These are phyloP conservation scores for Phanerochaete carnosa DNA, from an alignment of 768 basidiomycete genomes.

Conservation along the genomic window DNA sequence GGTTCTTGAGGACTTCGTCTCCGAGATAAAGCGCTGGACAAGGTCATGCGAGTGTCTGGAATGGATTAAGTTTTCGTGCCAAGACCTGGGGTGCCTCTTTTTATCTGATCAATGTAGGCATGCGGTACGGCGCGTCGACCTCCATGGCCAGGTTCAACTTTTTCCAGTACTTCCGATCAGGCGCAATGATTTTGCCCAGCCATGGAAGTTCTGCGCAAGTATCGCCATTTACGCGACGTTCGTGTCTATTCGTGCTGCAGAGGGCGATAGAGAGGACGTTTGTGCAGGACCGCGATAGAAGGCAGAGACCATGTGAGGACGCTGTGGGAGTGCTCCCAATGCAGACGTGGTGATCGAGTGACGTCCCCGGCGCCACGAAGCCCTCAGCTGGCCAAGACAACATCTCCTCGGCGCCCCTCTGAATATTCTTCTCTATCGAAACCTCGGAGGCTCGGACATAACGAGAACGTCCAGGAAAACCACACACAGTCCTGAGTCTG, in stretches of 20 bases:
- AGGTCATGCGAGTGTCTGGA: slow-evolving; percentile 6
- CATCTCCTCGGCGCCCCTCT: background rate
- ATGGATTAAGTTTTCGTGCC: slow-evolving; percentile 1
- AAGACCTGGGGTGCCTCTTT: background rate
- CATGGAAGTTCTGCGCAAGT: background rate
- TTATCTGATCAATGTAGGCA: slow-evolving; percentile 11
- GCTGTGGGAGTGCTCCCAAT: background rate
- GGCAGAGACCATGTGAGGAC: background rate
- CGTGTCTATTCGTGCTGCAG: background rate
- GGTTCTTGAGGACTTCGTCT: background rate
- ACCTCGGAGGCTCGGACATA: too few relatives aligned
- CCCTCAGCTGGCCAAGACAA: background rate
- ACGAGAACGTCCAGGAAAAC: too few relatives aligned
- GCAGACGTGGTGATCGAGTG: background rate
- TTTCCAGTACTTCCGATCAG: slow-evolving; percentile 5
- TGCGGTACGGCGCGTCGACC: background rate
- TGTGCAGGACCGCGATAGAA: background rate
- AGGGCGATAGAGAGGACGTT: too few relatives aligned
- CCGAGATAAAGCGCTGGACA: background rate
- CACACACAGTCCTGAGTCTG: too few relatives aligned
- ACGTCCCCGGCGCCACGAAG: background rate
- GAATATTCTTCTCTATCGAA: background rate
- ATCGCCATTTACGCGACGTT: background rate
- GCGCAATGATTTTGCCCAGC: background rate
- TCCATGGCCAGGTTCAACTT: background rate